phyloP scores from a whole-genome alignment of 768 basidiomycete genomes.

The Trametopsis cervina region DNA sequence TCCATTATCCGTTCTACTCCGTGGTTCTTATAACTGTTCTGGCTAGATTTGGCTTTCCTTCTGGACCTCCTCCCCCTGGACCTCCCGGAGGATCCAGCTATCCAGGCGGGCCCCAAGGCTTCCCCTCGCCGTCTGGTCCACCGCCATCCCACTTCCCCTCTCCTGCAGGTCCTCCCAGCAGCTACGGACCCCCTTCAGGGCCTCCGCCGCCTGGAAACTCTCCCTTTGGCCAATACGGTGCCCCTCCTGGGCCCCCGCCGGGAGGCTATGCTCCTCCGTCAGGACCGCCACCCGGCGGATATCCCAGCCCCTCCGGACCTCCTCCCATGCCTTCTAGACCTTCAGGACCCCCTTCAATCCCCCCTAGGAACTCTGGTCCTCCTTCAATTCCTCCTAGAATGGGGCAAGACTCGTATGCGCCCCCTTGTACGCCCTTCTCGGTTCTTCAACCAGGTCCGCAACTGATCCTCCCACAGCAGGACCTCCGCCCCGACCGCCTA shows the following conservation, averaged over 20 bases:
- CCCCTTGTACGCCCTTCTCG: slow-evolving; percentile 19
- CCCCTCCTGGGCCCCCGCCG: not conserved
- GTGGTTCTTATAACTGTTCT: not conserved
- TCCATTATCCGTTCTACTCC: too few species aligned
- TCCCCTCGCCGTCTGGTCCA: slow-evolving; percentile 8
- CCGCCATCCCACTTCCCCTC: slow-evolving; percentile 7
- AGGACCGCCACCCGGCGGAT: slow-evolving; percentile 1
- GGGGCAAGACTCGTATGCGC: slow-evolving; percentile 13
- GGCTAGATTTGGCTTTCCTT: slow-evolving; percentile 8
- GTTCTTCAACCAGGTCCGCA: not conserved
- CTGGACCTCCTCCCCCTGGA: slow-evolving; percentile 15
- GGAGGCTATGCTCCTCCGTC: slow-evolving; percentile 3
- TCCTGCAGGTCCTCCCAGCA: slow-evolving; percentile 19
- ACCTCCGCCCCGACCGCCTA: slow-evolving; percentile 26
- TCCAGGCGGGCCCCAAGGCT: slow-evolving; percentile 12
- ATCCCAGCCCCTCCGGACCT: slow-evolving; percentile 4
- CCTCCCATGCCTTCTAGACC: slow-evolving; percentile 1
- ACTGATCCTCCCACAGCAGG: slow-evolving; percentile 16
- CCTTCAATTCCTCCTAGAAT: slow-evolving; percentile 12
- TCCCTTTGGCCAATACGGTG: not conserved
- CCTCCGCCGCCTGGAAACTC: slow-evolving; percentile 1
- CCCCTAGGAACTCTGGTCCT: slow-evolving; percentile 3
- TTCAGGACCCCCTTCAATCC: slow-evolving; percentile 6
- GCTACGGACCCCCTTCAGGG: not conserved
- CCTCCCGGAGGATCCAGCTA: slow-evolving; percentile 7